Evolutionary conservation across 2,329 filamentous ascomycete species (phyloP), one percentile per base, ranked within the genome.

Genomic region (Arthrobotrys megalospora): DNA sequence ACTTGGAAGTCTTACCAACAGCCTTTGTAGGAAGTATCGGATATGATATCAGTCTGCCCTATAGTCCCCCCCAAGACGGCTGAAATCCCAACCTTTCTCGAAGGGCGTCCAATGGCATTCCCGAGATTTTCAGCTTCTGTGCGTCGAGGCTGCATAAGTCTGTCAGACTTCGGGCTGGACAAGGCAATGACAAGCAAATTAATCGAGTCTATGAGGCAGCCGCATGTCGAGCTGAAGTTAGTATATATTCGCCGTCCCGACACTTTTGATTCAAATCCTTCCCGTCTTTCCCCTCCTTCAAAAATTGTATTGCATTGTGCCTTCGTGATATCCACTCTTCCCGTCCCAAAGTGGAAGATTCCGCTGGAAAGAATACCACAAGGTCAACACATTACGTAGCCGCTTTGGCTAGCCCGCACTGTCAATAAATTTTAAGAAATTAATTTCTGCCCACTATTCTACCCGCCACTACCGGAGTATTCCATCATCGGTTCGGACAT

Each of bases 41-140:
- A 24, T 53, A 71, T 60, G 38, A 63, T 63, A 47, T 63, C 67
- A 21, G 58, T 32, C 43, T 28, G 43, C 34, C 21, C 16, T 50
- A 43, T 24, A 58, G n/a, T 34, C 48, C 60, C 48, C 60, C 68
- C 62, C 60, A 53, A 65, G 60, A 58, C 68, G 68, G 68, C 68
- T 72, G 68, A 72, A 55, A 21, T 65, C 10, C 58, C 34, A 45
- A 43, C 19, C 24, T 64, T 14, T 36, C 24, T 1, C n/a, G 14
- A 21, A 36, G 7, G 32, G n/a, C 38, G 28, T 47, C 68, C 68
- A 72, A 72, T 72, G 8, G 24, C 36, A 36, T 47, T 36, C 6
- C n/a, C 14, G 48, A 32, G 68, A 65, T 64, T 53, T 55, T 65
- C 60, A 65, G 58, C 60, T 63, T 60, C 32, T 19, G 21, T 52